These are phyloP conservation scores for Monosporascus sp. DNA, from an alignment of 2,329 filamentous ascomycete genomes.

Conservation along the genomic window DNA sequence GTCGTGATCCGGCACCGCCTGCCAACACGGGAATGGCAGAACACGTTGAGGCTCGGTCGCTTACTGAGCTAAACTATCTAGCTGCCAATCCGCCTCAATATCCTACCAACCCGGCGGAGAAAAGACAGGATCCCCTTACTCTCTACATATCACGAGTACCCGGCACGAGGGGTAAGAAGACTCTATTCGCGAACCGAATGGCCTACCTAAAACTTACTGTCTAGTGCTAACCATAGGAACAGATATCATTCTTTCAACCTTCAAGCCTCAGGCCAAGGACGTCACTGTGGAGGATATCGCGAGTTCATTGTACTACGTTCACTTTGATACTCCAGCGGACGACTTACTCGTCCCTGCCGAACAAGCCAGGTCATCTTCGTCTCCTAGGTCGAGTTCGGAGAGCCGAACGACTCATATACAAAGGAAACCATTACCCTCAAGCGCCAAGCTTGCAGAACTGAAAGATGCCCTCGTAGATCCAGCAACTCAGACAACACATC, in stretches of 20 bases:
- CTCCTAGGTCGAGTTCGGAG: conserved; percentile 39
- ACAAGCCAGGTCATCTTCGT: conserved; percentile 22
- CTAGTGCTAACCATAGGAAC: conserved; percentile 10
- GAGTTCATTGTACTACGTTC: conserved; percentile 85
- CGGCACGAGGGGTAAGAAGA: conserved; percentile 68
- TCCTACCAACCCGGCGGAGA: conserved; percentile 68
- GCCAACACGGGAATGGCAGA: conserved; percentile 22
- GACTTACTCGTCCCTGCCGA: conserved; percentile 28
- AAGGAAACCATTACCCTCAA: conserved; percentile 43
- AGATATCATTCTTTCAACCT: conserved; percentile 90
- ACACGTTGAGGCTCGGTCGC: conserved; percentile 71
- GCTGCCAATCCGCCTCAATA: conserved; percentile 85
- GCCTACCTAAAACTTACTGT: conserved; percentile 3
- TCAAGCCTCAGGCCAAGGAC: conserved; percentile 83
- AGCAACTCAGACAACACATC: conserved; percentile 3
- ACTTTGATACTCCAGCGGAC: conserved; percentile 64
- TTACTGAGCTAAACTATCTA: conserved; percentile 72
- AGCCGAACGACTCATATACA: conserved; percentile 38
- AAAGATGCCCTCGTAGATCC: conserved; percentile 4
- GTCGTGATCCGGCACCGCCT: neutral
- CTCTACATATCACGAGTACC: conserved; percentile 93
- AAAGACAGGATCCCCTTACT: conserved; percentile 64
- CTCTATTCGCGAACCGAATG: conserved; percentile 4
- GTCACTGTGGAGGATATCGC: conserved; percentile 84
- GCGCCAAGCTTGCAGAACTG: conserved; percentile 5